A percentile compares a stretch with the other conserved stretches of the same genome.
Evolutionary conservation across 1,284 basidiomycete genomes (phyloP).

Genomic region (Coniophora puteana): DNA sequence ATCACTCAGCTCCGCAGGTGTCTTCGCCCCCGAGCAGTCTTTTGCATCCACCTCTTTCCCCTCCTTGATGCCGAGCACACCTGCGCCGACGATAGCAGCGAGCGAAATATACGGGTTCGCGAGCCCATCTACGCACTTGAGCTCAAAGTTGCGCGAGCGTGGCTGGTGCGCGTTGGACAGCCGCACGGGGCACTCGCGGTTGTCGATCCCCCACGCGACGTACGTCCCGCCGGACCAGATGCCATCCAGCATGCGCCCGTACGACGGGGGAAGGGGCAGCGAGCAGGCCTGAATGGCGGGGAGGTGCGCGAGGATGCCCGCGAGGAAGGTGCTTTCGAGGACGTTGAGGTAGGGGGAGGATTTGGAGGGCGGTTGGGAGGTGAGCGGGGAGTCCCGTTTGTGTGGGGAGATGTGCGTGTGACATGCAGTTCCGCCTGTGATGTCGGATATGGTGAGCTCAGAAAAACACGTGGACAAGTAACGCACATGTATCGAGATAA

Average conservation of each 20-base stretch:
- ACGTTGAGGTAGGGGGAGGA: constrained; percentile 14
- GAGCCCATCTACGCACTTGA: constrained; percentile 61
- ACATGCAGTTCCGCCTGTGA: constrained; percentile 48
- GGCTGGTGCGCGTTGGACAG: constrained; percentile 46
- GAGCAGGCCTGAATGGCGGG: constrained; percentile 54
- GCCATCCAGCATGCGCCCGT: constrained; percentile 59
- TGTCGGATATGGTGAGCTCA: too few species aligned
- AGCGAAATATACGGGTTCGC: constrained; percentile 38
- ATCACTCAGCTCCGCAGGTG: constrained; percentile 14
- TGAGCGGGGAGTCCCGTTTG: constrained; percentile 21
- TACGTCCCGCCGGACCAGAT: constrained; percentile 71
- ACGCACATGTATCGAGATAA: constrained; percentile 39
- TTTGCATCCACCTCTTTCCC: constrained; percentile 14
- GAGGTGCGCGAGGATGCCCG: constrained; percentile 52
- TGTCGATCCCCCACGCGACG: constrained; percentile 64
- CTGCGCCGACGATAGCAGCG: constrained; percentile 35
- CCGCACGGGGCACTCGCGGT: constrained; percentile 62
- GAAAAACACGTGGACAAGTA: too few species aligned
- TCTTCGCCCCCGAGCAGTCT: constrained; percentile 11
- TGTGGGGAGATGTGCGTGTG: constrained; percentile 65
- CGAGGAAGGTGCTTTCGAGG: constrained; percentile 36
- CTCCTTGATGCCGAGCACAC: constrained; percentile 27
- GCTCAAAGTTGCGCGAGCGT: constrained; percentile 61
- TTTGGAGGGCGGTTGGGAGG: not conserved
- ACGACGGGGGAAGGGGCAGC: constrained; percentile 57